A percentile compares a stretch with the other conserved stretches of the same genome.
phyloP scores from a whole-genome alignment of 495 filamentous ascomycete species.

The Lindgomyces ingoldianus region DNA sequence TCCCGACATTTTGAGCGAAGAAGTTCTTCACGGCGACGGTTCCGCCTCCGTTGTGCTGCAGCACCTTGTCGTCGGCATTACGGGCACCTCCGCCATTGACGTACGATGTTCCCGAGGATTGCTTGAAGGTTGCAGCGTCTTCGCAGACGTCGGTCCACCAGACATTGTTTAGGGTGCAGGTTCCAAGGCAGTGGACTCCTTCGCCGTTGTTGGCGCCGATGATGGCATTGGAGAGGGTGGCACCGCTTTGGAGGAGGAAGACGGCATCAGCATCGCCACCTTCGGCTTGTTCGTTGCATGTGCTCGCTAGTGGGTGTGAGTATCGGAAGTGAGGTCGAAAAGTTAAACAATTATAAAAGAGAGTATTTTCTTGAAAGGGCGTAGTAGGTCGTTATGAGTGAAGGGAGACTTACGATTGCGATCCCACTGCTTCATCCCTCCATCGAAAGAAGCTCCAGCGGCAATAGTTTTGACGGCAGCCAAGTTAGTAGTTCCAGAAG shows the following conservation, averaged over 20 bases:
- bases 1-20: constrained; percentile 31
- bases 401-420: constrained; percentile 21
- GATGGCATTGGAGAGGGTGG: constrained; percentile 50
- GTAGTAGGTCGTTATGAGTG: constrained; percentile 19
- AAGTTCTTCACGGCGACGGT: constrained; percentile 47
- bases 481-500: constrained; percentile 23
- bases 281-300: constrained; percentile 46
- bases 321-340: constrained; percentile 29
- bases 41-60: constrained; percentile 65
- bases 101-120: constrained; percentile 43
- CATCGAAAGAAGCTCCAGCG: constrained; percentile 31
- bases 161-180: constrained; percentile 51
- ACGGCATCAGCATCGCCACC: constrained; percentile 46
- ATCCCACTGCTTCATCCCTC: constrained; percentile 35
- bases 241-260: constrained; percentile 49
- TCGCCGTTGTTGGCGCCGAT: constrained; percentile 52
- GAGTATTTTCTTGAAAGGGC: too few species aligned
- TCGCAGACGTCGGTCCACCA: constrained; percentile 48
- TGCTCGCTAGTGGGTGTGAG: constrained; percentile 15
- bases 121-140: constrained; percentile 49
- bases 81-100: constrained; percentile 62
- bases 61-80: constrained; percentile 61
- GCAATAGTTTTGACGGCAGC: constrained; percentile 33
- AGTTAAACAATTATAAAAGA: constrained; percentile 37
- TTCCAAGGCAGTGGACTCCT: constrained; percentile 50